These are phyloP conservation scores for Scheffersomyces insectosa DNA, from an alignment of 1,139 yeast species.

Conservation along the genomic window DNA sequence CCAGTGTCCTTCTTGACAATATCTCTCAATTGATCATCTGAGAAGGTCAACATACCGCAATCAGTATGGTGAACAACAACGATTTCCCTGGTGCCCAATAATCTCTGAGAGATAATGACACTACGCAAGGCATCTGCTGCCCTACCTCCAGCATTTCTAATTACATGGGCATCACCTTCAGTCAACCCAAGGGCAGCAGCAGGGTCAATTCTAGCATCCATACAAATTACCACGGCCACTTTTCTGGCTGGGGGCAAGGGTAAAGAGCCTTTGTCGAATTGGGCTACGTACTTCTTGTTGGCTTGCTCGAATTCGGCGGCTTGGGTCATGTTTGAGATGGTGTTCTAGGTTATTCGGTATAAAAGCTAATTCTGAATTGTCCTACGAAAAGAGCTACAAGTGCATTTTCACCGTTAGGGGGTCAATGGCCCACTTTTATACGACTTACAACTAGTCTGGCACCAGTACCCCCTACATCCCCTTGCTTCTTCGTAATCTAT, in stretches of 20 bases:
- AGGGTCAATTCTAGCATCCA: constrained; percentile 49
- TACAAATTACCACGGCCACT: constrained; percentile 40
- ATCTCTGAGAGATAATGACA: constrained; percentile 36
- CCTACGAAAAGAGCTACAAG: not conserved
- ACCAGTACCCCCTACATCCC: too few species aligned
- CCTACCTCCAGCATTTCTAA: constrained; percentile 48
- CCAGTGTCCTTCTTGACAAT: constrained; percentile 30
- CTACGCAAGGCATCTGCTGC: constrained; percentile 42
- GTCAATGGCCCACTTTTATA: not conserved
- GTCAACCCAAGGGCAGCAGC: constrained; percentile 39
- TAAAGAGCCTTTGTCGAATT: constrained; percentile 25
- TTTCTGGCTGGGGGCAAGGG: constrained; percentile 39
- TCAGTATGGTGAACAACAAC: constrained; percentile 43
- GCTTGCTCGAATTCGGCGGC: constrained; percentile 26
- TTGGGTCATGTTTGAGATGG: constrained; percentile 17
- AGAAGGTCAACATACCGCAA: constrained; percentile 45
- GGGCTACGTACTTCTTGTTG: constrained; percentile 18
- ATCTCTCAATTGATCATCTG: constrained; percentile 26
- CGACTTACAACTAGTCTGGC: not conserved
- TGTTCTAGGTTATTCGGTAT: not conserved
- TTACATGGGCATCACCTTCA: constrained; percentile 48
- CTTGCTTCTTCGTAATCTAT: too few species aligned
- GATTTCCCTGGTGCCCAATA: constrained; percentile 40
- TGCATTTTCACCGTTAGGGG: not conserved
- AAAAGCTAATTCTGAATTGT: not conserved